A percentile compares a stretch with the other conserved stretches of the same genome.
Evolutionary conservation across 148 eudicot species (phyloP).

Genomic region (Silene latifolia): DNA sequence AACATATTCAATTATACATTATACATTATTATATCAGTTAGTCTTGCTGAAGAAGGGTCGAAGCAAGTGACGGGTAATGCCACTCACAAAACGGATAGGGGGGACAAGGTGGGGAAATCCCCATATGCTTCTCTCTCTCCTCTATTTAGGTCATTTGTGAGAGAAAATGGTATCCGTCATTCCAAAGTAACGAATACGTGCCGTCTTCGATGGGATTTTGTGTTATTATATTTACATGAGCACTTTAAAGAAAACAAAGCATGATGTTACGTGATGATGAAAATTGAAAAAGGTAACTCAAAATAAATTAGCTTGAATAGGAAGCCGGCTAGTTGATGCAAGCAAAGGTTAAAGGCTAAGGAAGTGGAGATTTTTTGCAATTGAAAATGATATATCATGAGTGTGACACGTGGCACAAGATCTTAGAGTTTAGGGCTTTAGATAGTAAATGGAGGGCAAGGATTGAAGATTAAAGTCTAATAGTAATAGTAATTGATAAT

Average conservation of each 20-base stretch:
- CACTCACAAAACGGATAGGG: too few species aligned
- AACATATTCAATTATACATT: not conserved
- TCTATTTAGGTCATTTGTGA: too few species aligned
- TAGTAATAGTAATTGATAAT: too few species aligned
- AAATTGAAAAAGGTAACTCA: not conserved
- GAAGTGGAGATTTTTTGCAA: too few species aligned
- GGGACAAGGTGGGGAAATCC: too few species aligned
- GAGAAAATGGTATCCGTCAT: too few species aligned
- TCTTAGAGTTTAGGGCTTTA: not conserved
- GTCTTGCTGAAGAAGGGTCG: too few species aligned
- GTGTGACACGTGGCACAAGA: constrained; percentile 21
- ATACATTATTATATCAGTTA: not conserved
- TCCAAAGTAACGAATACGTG: too few species aligned
- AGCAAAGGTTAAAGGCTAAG: constrained; percentile 9
- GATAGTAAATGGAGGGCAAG: constrained; percentile 13
- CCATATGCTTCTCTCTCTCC: too few species aligned
- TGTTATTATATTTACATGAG: not conserved
- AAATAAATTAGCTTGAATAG: constrained; percentile 15
- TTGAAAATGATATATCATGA: not conserved
- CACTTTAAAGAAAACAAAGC: not conserved
- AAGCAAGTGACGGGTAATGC: too few species aligned
- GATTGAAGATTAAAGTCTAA: too few species aligned
- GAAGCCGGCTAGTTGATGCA: constrained; percentile 14
- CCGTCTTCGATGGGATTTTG: too few species aligned
- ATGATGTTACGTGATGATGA: not conserved